Percentiles rank a stretch among this genome's conserved stretches.
Evolutionary conservation across 2,329 filamentous ascomycete species (phyloP).

Genomic region (Zymoseptoria crescenta): DNA sequence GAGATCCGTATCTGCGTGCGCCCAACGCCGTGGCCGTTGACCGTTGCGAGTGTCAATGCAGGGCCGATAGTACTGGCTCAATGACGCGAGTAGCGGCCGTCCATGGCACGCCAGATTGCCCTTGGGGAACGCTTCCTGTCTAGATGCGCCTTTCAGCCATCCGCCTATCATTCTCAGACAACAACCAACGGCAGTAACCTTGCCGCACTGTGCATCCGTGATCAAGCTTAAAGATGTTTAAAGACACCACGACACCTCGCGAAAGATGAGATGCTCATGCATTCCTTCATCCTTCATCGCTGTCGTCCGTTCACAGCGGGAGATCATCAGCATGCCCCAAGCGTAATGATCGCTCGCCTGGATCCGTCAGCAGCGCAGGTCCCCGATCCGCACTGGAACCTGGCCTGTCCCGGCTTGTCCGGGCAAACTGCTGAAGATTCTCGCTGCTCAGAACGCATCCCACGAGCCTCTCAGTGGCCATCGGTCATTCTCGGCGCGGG

Average conservation of each 20-base stretch:
- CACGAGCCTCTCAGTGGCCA: constrained; percentile 6
- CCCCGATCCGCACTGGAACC: not conserved
- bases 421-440: not conserved
- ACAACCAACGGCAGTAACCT: constrained; percentile 11
- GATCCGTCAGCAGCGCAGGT: constrained; percentile 4
- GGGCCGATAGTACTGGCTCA: constrained; percentile 16
- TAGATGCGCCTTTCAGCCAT: constrained; percentile 8
- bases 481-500: not conserved
- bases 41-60: constrained; percentile 1
- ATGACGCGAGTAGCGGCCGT: constrained; percentile 23
- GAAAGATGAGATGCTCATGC: not conserved
- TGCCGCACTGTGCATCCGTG: constrained; percentile 7
- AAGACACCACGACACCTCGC: constrained; percentile 7
- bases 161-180: constrained; percentile 20
- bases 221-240: constrained; percentile 15
- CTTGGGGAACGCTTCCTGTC: constrained; percentile 12
- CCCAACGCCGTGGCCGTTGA: constrained; percentile 10
- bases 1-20: constrained; percentile 16
- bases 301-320: constrained; percentile 1
- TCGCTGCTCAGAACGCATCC: constrained; percentile 10
- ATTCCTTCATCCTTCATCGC: not conserved
- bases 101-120: constrained; percentile 28
- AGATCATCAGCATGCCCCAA: not conserved
- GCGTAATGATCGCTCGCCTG: not conserved
- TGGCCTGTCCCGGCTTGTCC: constrained; percentile 6